Evolutionary conservation across 148 eudicot genomes (phyloP).

Genomic region (Fallopia convolvulus): DNA sequence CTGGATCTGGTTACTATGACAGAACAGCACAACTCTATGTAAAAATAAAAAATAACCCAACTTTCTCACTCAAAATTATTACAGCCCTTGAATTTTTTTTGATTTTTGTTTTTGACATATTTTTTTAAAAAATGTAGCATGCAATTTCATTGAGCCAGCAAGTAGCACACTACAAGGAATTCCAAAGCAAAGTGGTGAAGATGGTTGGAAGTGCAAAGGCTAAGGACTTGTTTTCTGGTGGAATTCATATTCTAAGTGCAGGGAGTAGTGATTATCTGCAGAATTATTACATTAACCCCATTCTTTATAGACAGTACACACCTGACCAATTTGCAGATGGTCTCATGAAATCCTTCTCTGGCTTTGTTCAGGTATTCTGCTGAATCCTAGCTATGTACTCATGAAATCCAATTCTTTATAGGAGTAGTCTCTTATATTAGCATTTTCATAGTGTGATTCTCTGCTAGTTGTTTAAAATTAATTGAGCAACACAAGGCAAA

Average conservation of each 20-base stretch:
- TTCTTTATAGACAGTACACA: slow-evolving; percentile 38
- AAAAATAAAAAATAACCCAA: neutral
- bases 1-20: slow-evolving; percentile 75
- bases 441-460: neutral
- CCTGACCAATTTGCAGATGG: slow-evolving; percentile 59
- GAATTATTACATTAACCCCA: slow-evolving; percentile 70
- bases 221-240: slow-evolving; percentile 53
- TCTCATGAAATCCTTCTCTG: slow-evolving; percentile 49
- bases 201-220: slow-evolving; percentile 65
- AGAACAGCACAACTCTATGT: slow-evolving; percentile 70
- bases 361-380: slow-evolving; percentile 51
- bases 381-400: neutral
- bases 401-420: too few species aligned
- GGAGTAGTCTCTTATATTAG: neutral
- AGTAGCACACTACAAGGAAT: slow-evolving; percentile 61
- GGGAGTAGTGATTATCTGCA: slow-evolving; percentile 86
- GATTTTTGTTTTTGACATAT: neutral
- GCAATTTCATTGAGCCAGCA: slow-evolving; percentile 62
- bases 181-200: slow-evolving; percentile 51
- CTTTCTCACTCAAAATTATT: neutral
- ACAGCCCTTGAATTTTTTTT: neutral
- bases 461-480: neutral
- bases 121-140: slow-evolving; percentile 32
- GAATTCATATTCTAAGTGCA: slow-evolving; percentile 77
- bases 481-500: too few species aligned